phyloP scores from a whole-genome alignment of 2,329 filamentous ascomycete genomes.

The Ophiostoma sp. region DNA sequence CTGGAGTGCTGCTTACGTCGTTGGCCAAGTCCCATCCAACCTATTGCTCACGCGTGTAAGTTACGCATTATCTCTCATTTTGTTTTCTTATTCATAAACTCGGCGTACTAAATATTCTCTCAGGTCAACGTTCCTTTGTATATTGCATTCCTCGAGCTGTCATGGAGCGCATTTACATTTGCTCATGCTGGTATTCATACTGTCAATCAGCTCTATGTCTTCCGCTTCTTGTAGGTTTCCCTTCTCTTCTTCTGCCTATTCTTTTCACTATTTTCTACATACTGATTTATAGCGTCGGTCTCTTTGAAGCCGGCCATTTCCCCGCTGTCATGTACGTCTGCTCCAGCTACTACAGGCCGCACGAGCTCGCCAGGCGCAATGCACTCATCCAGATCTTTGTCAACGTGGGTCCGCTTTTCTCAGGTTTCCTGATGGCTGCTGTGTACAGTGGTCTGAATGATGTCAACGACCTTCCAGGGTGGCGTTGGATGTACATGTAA shows the following conservation, averaged over 20 bases:
- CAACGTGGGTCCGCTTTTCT: slow-evolving; percentile 31
- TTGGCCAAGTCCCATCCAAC: slow-evolving; percentile 42
- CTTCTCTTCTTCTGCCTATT: not conserved
- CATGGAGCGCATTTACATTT: slow-evolving; percentile 26
- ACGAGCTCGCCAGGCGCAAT: slow-evolving; percentile 33
- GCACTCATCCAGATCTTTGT: slow-evolving; percentile 32
- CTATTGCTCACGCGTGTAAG: slow-evolving; percentile 35
- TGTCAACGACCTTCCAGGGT: not conserved
- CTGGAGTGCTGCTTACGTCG: slow-evolving; percentile 33
- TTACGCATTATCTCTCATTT: slow-evolving; percentile 18
- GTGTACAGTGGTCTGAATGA: slow-evolving; percentile 32
- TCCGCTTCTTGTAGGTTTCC: slow-evolving; percentile 28
- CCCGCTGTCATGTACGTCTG: slow-evolving; percentile 33
- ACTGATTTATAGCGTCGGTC: slow-evolving; percentile 24
- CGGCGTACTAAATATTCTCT: not conserved
- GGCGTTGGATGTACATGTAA: not conserved
- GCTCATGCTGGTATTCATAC: slow-evolving; percentile 29
- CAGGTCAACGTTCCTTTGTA: slow-evolving; percentile 1
- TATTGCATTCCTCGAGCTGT: not conserved
- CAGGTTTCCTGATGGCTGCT: slow-evolving; percentile 31
- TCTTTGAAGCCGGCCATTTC: slow-evolving; percentile 33
- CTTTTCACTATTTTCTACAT: not conserved
- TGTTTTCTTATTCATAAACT: no score
- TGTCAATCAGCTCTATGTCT: slow-evolving; percentile 30
- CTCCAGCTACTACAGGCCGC: slow-evolving; percentile 33